phyloP scores from a whole-genome alignment of 257 asterid species.

The Solanum appendiculatum region DNA sequence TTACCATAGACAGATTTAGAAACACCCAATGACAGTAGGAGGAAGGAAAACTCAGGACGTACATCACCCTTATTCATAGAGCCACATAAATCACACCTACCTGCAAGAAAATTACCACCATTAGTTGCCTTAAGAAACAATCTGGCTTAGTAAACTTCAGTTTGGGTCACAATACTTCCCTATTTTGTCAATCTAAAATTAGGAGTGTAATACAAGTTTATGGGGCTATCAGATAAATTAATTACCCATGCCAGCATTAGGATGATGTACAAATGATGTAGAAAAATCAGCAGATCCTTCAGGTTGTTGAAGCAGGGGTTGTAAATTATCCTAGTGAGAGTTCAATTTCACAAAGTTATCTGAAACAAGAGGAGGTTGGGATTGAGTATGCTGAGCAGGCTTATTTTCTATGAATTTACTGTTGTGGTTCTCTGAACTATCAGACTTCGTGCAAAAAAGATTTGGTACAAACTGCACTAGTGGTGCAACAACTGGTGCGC shows the following conservation, averaged over 20 bases:
- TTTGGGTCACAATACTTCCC: not conserved
- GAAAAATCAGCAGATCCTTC: not conserved
- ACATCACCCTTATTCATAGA: not conserved
- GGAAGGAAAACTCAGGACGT: not conserved
- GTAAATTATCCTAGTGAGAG: not conserved
- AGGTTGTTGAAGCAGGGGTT: not conserved
- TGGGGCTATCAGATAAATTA: not conserved
- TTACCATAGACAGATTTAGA: not conserved
- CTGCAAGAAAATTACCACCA: not conserved
- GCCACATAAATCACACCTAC: not conserved
- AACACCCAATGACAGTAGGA: not conserved
- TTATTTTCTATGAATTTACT: not conserved
- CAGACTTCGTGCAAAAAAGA: slow-evolving; percentile 4
- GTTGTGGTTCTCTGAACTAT: slow-evolving; percentile 2
- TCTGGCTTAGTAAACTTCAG: not conserved
- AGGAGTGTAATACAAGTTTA: not conserved
- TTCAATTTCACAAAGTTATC: not conserved
- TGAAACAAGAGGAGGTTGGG: not conserved
- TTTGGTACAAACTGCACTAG: slow-evolving; percentile 19
- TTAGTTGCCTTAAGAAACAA: not conserved
- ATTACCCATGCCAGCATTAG: too few species aligned
- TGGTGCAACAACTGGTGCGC: slow-evolving; percentile 9
- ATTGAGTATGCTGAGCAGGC: slow-evolving; percentile 3
- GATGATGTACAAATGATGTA: not conserved
- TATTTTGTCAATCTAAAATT: not conserved